Base-by-base conservation (phyloP, 208 protist genomes). In the Leishmania major region DNA sequence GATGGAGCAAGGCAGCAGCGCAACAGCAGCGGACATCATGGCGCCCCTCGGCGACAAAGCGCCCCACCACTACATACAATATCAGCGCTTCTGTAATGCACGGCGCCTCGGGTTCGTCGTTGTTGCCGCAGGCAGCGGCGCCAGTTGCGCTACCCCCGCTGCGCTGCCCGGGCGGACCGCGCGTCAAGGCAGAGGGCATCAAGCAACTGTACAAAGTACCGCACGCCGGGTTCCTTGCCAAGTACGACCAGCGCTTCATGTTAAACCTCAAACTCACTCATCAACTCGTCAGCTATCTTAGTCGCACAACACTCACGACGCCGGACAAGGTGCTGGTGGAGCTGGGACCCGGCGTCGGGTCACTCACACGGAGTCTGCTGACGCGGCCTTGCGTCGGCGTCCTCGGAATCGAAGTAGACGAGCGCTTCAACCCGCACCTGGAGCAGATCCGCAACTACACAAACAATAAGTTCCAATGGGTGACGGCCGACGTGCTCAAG, bases 181-280 rank as follows among this genome's bases (percentile, higher is more conserved):
- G 95, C 15, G 84, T 97, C 45, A 94, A 92, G 78, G 85, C 93
- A 37, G 89, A 93, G 74, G 93, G 89, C 25, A 81, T 98, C 74
- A 98, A 97, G 84, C 89, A 95, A 4, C 88, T 97, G 40, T 97
- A 91, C 83, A 96, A 96, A 81, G 94, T 97, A 8, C 93, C 93
- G 0, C 92, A 96, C 80, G 93, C 93, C 47, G 93, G 94, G 35
- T 95, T 87, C 69, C 86, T 98, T 51, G 89, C 94, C 72, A 97
- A 98, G 89, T 95, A 96, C 84, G 94, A 95, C 78, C 90, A 96
- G 17, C 92, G 95, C 62, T 97, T 97, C 83, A 90, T 97, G 60
- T 79, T 98, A 8, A 97, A 97, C 77, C 78, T 97, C 69, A 98
- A 98, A 70, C 93, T 96, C 11, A 98, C 93, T 0, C 95, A 98